Evolutionary conservation across 441 rosid species (phyloP).

Genomic region (Metrosideros polymorpha): DNA sequence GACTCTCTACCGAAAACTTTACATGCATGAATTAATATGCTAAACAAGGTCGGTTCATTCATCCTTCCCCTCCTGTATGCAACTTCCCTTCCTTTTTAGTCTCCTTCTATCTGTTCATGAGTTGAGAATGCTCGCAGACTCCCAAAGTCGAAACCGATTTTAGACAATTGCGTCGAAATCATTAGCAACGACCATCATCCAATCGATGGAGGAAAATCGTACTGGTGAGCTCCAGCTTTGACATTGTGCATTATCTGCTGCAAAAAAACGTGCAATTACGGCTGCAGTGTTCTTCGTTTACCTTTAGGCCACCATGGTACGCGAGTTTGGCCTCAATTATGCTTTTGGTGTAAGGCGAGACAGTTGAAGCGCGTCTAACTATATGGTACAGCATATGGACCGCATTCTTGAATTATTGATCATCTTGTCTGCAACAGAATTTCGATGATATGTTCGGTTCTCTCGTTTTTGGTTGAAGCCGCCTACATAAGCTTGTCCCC

Average conservation of each 20-base stretch:
- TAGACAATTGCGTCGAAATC: not conserved
- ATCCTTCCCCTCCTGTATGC: not conserved
- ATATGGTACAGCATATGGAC: not conserved
- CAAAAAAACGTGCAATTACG: not conserved
- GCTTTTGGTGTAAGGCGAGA: not conserved
- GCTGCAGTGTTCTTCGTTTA: not conserved
- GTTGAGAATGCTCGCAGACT: not conserved
- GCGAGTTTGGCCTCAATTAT: not conserved
- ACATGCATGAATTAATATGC: not conserved
- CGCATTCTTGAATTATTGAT: not conserved
- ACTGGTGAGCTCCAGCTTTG: not conserved
- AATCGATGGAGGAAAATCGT: not conserved
- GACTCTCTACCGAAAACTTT: not conserved
- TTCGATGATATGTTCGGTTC: not conserved
- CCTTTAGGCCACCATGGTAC: not conserved
- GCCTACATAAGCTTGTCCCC: not conserved
- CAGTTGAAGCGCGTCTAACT: not conserved
- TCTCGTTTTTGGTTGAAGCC: not conserved
- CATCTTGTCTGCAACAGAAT: not conserved
- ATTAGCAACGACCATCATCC: not conserved
- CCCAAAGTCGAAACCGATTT: not conserved
- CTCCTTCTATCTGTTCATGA: not conserved
- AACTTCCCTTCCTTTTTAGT: not conserved
- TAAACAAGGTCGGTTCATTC: not conserved
- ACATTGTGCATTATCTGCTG: not conserved